Evolutionary conservation across 352 stramenopile species (phyloP), one percentile per base, ranked within the genome.

Genomic region (Pythium sp.): DNA sequence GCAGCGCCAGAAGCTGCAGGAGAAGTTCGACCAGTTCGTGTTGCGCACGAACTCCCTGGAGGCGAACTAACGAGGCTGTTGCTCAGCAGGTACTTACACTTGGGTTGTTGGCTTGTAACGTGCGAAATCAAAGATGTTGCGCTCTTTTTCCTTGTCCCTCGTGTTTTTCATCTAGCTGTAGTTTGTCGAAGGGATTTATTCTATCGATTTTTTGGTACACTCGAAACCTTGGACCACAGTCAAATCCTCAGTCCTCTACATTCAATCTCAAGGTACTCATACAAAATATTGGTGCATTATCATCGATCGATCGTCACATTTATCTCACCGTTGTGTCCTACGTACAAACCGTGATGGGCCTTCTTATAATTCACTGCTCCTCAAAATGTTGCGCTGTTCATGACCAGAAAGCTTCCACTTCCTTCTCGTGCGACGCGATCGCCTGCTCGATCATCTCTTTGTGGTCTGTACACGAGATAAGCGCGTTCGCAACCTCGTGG

Each of bases 11-110:
- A 91, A 92, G 72, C 73, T 95, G 28, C 87, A 94, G 70, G 82
- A 95, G 71, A 85, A 87, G 62, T 95, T 95, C 63, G 82, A 95
- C 69, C 82, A 92, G 63, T 89, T 95, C 59, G 84, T 95, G 57
- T 64, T 88, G 71, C 87, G 87, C 59, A 82, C 82, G 28, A 91
- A 80, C 63, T 87, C 82, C 47, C 67, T 74, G 12, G 74, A 69
- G 20, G 67, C 71, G 26, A 67, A 72, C 59, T 67, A 30, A 71
- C 5, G 26, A 43, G 3, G 15, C 12, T 32, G 30, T 32, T 32
- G 18, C 26, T 32, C 15, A 15, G 20, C 15, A 49, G 41, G 15
- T 49, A 22, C n/a, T 47, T 36, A 28, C 34, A n/a, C 32, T 30
- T 47, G 56, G 30, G 24, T 26, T 26, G 4, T 59, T 43, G 38